Percentiles rank a stretch among this genome's conserved stretches.
Evolutionary conservation across 257 asterid genomes (phyloP).

Genomic region (Solanum neorickii): DNA sequence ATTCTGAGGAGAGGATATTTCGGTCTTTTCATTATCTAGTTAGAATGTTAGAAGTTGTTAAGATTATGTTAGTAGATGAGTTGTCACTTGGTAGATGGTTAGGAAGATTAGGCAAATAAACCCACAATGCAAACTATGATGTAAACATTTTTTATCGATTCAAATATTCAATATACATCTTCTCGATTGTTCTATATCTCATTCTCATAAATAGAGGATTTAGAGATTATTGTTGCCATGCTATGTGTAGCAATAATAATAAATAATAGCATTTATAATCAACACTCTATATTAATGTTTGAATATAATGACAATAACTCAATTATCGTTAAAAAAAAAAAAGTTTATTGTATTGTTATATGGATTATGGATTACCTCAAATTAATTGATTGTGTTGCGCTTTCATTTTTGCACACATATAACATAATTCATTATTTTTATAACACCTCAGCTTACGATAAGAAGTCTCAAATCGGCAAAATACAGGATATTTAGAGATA

Average conservation of each 20-base stretch:
- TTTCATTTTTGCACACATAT: not conserved
- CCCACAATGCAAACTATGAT: not conserved
- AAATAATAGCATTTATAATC: not conserved
- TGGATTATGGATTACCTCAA: not conserved
- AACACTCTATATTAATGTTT: too few relatives aligned
- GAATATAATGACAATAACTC: too few relatives aligned
- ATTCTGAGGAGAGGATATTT: not conserved
- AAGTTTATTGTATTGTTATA: not conserved
- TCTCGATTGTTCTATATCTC: not conserved
- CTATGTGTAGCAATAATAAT: too few relatives aligned
- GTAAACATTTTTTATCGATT: not conserved
- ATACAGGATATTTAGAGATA: rapidly evolving
- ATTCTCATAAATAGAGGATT: not conserved
- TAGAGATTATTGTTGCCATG: too few relatives aligned
- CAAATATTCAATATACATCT: too few relatives aligned
- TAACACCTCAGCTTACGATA: not conserved
- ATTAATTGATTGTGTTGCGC: not conserved
- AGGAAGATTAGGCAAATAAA: not conserved
- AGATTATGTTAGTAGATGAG: not conserved
- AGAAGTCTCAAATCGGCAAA: rapidly evolving
- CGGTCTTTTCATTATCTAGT: not conserved
- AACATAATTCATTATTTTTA: not conserved
- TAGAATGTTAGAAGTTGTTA: not conserved
- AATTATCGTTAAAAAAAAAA: too few relatives aligned
- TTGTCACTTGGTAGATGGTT: not conserved